Evolutionary conservation across 2,329 filamentous ascomycete species (phyloP).

Genomic region (Verticillium nonalfalfae): DNA sequence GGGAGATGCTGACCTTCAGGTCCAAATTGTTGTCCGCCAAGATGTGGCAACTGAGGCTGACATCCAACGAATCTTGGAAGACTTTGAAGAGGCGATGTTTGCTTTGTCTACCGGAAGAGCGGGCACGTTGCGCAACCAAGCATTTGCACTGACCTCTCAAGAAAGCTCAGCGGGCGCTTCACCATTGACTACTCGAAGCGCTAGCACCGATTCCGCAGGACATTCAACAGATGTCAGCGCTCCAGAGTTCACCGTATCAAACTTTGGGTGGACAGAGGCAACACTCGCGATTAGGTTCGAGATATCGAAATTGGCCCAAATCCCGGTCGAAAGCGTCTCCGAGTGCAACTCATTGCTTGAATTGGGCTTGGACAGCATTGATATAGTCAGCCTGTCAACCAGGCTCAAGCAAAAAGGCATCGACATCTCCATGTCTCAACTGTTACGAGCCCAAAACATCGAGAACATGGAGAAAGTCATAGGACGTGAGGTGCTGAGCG

Average conservation of each 20-base stretch:
- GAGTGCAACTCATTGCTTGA: conserved; percentile 65
- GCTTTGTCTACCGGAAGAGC: background rate
- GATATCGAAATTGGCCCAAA: conserved; percentile 55
- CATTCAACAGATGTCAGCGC: background rate
- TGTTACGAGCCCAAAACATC: conserved; percentile 69
- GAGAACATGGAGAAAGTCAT: conserved; percentile 42
- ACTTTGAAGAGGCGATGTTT: conserved; percentile 21
- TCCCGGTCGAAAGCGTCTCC: conserved; percentile 43
- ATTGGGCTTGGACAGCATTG: conserved; percentile 86
- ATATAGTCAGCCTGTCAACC: conserved; percentile 77
- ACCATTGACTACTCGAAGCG: background rate
- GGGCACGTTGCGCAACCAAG: background rate
- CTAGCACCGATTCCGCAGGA: background rate
- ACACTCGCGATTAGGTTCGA: conserved; percentile 51
- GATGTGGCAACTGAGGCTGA: background rate
- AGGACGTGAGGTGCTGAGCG: background rate
- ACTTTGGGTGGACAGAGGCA: conserved; percentile 53
- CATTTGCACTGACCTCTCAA: background rate
- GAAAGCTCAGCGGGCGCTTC: background rate
- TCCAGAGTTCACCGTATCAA: background rate
- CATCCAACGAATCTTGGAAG: conserved; percentile 29
- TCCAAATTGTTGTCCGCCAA: conserved; percentile 55
- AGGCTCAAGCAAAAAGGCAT: conserved; percentile 57
- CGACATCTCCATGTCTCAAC: conserved; percentile 61
- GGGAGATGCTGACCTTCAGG: conserved; percentile 35